Evolutionary conservation across 805 yeast species (phyloP), one percentile per base, ranked within the genome.

Genomic region (Jamesozyma spencerorum): DNA sequence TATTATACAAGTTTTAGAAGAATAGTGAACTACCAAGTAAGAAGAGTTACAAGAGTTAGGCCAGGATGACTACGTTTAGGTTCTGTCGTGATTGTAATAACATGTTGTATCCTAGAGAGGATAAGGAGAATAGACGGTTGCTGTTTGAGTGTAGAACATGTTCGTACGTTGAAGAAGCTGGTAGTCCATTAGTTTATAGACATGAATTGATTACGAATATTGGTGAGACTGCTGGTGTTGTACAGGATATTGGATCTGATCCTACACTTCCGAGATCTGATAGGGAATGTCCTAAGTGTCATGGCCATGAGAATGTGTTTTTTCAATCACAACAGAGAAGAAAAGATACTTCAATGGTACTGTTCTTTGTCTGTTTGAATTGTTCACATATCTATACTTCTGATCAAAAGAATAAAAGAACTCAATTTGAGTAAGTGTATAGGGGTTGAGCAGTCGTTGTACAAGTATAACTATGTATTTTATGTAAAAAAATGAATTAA

Each of bases 201-300:
- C 94, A 92, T 62, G 97, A 92, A 65, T 72, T 90, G 65, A 82
- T 86, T 49, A 77, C 97, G 12, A 82, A 84, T 54, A 85, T 90
- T 48, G 95, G 67, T 57, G 97, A 85, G 58, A 90, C 96, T 2
- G 97, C 97, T 1, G 97, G 97, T 53, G 95, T 85, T 40, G 95
- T 92, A 31, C 88, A 85, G 59, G 97, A 90, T 62, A 84, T 92
- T 49, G 97, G 96, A 1, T 71, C 81, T 18, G 99, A 92, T 63
- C 97, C 97, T n/a, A 92, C 98, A 2, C 78, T 92, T 57, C 99
- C 99, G 41, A 72, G 97, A 49, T 83, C 95, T 1, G 92, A 90
- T 61, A 85, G 85, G 57, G 88, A 84, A 53, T 92, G 99, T 63
- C 95, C 97, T 3, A 71, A 74, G 40, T 92, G 99, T 64, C 80